Conservation (phyloP, 495 filamentous ascomycete genomes). For the Apiosordaria backusii region DNA sequence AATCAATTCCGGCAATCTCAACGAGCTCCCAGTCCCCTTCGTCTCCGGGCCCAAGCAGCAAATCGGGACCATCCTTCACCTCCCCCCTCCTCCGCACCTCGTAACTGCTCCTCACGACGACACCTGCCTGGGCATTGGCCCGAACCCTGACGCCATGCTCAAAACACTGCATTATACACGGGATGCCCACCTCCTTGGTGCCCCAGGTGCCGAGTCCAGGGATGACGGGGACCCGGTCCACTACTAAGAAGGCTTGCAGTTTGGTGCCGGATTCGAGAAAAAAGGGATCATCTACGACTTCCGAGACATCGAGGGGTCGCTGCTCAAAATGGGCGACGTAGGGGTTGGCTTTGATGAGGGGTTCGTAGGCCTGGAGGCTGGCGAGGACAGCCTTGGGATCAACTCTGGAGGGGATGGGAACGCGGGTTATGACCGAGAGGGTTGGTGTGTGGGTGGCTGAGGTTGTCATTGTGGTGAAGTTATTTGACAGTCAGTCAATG, state of each 20-base stretch:
- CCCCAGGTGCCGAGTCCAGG: slow-evolving; percentile 32
- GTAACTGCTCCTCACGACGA: slow-evolving; percentile 36
- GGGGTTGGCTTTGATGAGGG: slow-evolving; percentile 38
- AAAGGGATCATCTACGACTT: slow-evolving; percentile 35
- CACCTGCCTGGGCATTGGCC: slow-evolving; percentile 29
- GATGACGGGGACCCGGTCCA: slow-evolving; percentile 39
- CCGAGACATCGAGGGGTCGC: slow-evolving; percentile 23
- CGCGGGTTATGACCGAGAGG: slow-evolving; percentile 30
- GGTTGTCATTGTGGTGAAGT: not conserved
- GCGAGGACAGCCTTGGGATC: slow-evolving; percentile 27
- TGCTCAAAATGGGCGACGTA: slow-evolving; percentile 30
- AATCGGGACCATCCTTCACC: slow-evolving; percentile 13
- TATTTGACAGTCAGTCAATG: not conserved
- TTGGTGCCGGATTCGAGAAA: slow-evolving; percentile 31
- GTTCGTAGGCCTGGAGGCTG: slow-evolving; percentile 32
- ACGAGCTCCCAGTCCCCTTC: slow-evolving; percentile 36
- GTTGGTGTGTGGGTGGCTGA: slow-evolving; percentile 11
- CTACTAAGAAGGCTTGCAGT: slow-evolving; percentile 31
- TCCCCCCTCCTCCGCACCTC: slow-evolving; percentile 30
- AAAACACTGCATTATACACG: slow-evolving; percentile 35
- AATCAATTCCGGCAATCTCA: slow-evolving; percentile 31
- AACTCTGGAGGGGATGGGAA: slow-evolving; percentile 34
- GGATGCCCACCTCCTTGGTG: slow-evolving; percentile 30
- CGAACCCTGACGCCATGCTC: slow-evolving; percentile 32
- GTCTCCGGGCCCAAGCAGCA: slow-evolving; percentile 7